Conservation (phyloP, 306 rosid species). For the Abrus pulchellus region DNA sequence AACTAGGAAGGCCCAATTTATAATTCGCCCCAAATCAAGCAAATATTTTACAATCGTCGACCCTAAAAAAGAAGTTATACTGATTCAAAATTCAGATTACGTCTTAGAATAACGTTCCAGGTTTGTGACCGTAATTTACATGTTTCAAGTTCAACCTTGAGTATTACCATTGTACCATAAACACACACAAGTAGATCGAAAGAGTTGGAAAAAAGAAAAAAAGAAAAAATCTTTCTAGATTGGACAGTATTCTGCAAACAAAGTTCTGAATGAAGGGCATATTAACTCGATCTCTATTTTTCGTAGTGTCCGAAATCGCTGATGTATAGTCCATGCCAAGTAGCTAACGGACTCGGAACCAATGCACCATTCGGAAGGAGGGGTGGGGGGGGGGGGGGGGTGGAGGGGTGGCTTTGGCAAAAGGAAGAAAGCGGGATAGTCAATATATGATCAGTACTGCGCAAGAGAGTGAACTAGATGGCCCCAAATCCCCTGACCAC, state of each 20-base stretch:
- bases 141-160: neutral
- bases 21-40: neutral
- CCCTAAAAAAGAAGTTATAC: too few relatives aligned
- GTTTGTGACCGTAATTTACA: neutral
- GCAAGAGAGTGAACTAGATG: neutral
- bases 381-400: too few relatives aligned
- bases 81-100: constrained; percentile 5
- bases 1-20: neutral
- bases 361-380: too few relatives aligned
- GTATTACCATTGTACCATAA: neutral
- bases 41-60: neutral
- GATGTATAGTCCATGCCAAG: too few relatives aligned
- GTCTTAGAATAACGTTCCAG: neutral
- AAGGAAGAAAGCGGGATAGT: neutral
- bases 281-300: too few relatives aligned
- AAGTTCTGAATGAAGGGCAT: too few relatives aligned
- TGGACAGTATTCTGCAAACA: too few relatives aligned
- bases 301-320: too few relatives aligned
- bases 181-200: neutral
- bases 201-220: too few relatives aligned
- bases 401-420: too few relatives aligned
- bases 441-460: neutral
- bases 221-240: too few relatives aligned
- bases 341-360: too few relatives aligned
- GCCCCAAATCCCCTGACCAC: neutral